Base-by-base conservation (phyloP, 306 rosid genomes). In the Sicyos edulis region DNA sequence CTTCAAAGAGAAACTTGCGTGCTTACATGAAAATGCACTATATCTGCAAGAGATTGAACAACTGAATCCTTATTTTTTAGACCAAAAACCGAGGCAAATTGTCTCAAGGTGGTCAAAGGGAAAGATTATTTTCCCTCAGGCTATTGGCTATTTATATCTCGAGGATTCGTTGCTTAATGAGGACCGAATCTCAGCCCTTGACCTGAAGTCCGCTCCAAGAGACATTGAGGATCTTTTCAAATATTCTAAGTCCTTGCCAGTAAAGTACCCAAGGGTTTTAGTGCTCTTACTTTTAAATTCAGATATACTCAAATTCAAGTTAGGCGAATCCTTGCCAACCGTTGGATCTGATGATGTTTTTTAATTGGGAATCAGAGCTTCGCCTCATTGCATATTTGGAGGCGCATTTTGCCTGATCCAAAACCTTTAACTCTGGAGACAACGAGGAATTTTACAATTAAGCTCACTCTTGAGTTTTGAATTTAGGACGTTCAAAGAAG, bases 251-350 rank as follows among this genome's bases (percentile, higher is more conserved):
- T 32, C 62, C 62, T 10, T 11, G 7, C 37, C 63, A 57, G 8
- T 24, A 58, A 6, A 6, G 10, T 14, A 58, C 17, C 42, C 64
- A 22, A 22, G n/a, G 45, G 6, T 11, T 32, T 60, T 10, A 7
- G 47, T 61, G 67, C 32, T 61, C 19, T 60, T 61, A 32, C 45
- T 61, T 32, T 3, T 14, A 7, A 29, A 32, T 64, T 40, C 70
- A 64, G 52, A 34, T 40, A 64, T 64, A 10, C 52, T 64, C 70
- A 37, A n/a, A 67, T 45, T 11, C 20, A 47, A 47, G 71, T 10
- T 9, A 20, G 54, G 13, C 42, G 4, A 44, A 11, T 21, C 22
- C 29, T 66, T 45, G 0, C 29, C 34, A 66, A 64, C 53, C n/a
- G 9, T 65, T 44, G 37, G 5, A 32, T 32, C 4, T 32, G 37